Evolutionary conservation across 2,329 filamentous ascomycete species (phyloP).

Genomic region (Talaromyces funiculosus): DNA sequence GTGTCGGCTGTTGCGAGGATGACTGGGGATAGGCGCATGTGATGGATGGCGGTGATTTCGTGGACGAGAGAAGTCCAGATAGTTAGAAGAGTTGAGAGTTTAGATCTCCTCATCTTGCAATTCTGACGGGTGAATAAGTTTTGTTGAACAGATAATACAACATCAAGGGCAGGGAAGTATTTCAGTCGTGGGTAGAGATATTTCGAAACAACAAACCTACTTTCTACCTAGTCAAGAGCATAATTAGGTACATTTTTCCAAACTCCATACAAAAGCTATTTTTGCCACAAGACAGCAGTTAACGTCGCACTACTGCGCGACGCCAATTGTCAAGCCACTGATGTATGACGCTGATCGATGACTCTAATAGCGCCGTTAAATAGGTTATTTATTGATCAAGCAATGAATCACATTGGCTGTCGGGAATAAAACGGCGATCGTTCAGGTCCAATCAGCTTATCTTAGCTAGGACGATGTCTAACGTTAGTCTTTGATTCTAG

Average conservation of each 20-base stretch:
- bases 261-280: not conserved
- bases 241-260: not conserved
- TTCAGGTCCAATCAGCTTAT: not conserved
- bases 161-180: not conserved
- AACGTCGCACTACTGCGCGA: not conserved
- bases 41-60: conserved; percentile 18
- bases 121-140: not conserved
- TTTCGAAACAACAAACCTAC: not conserved
- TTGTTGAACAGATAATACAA: not conserved
- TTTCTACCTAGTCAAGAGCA: not conserved
- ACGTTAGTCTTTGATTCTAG: not conserved
- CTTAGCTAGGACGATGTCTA: not conserved
- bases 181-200: not conserved
- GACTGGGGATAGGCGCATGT: conserved; percentile 21
- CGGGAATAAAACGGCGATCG: not conserved
- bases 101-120: not conserved
- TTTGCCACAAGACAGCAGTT: not conserved
- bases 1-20: conserved; percentile 25
- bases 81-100: not conserved
- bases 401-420: not conserved
- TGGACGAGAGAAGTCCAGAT: not conserved
- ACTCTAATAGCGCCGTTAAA: not conserved
- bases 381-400: not conserved
- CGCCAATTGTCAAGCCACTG: not conserved
- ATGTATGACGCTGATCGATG: not conserved